Evolutionary conservation across 352 stramenopile species (phyloP), one percentile per base, ranked within the genome.

Genomic region (Globisporangium echinulatum): DNA sequence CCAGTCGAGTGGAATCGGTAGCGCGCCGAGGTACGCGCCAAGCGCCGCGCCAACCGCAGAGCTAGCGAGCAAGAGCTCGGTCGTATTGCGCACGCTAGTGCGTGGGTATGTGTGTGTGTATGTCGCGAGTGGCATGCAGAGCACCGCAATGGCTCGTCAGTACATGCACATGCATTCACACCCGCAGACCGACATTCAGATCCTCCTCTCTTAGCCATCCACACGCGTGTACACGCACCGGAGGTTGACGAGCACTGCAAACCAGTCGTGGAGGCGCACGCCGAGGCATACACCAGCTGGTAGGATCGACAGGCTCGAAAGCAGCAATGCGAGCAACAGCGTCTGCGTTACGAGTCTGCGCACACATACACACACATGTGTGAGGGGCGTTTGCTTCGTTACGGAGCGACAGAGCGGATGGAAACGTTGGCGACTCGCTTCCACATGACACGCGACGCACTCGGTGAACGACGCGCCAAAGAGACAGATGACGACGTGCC

Each of bases 1-100:
- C 86, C 86, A 95, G 55, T 95, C 86, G 7, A 95, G 60, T 2
- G 86, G 86, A 64, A 95, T 90, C 47, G 85, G 80, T 9, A 95
- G 54, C 25, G 84, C 83, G 25, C 86, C 86, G 25, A 90, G 15
- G 55, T 92, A 95, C 0, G 75, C 72, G 48, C 86, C 86, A 5
- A 93, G 49, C 14, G 74, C 71, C 11, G 79, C 72, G 37, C 82
- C 82, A 39, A 92, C 73, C 4, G 66, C 70, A 11, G 82, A 79
- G 48, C 69, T 77, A 19, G 81, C 67, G 25, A 90, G 50, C 40
- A 78, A 77, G 19, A 77, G 44, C 36, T 93, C 82, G 10, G 77
- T 62, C 0, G 56, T 47, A 54, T 68, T 70, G 39, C 64, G 73
- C 17, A 71, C 62, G 54, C 82, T 92, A 19, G 11, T 14, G 25